Evolutionary conservation across 495 filamentous ascomycete genomes (phyloP), one percentile per base, ranked within the genome.

Genomic region (Aspergillus sclerotiicarbonarius): DNA sequence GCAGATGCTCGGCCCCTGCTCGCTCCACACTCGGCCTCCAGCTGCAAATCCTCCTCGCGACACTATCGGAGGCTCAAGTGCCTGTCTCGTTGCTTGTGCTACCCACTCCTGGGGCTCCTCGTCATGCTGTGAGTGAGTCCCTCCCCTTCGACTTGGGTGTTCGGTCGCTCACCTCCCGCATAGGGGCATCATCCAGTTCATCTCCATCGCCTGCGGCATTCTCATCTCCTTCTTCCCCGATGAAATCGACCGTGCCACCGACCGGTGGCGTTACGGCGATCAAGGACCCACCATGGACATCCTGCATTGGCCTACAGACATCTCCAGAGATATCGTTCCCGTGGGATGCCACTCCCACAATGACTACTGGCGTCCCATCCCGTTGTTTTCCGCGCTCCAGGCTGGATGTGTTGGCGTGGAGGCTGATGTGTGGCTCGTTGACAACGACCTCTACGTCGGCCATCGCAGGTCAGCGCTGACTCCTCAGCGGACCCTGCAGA

Each of bases 391-490:
- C 4, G 86, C 87, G 3, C 69, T 91, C 8, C 76, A 86, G 74
- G 62, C 74, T 1, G 90, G 92, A 16, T 87, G 84, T 57, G 78
- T 84, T 18, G 74, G 83, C 13, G 83, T 92, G 32, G 92, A 97
- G 73, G 91, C 90, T 0, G 92, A 97, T 64, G 86, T 97, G 18
- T 97, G 90, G 91, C 80, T 89, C 9, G 84, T 87, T 61, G 81
- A 88, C 46, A 71, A 85, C 4, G 86, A 90, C 8, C 75, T 90
- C 16, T 87, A 76, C 53, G 80, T 87, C 21, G 83, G 82, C 18
- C 84, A 87, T 54, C 76, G 72, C 7, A 69, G 65, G 7, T 71
- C 75, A 1, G 70, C 76, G 32, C 69, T 85, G 19, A 76, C 74
- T 0, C 70, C 63, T 21, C 72, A 75, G 46, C 76, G 79, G 6